Evolutionary conservation across 208 protist genomes (phyloP).

Genomic region (Porcisia hertigi): DNA sequence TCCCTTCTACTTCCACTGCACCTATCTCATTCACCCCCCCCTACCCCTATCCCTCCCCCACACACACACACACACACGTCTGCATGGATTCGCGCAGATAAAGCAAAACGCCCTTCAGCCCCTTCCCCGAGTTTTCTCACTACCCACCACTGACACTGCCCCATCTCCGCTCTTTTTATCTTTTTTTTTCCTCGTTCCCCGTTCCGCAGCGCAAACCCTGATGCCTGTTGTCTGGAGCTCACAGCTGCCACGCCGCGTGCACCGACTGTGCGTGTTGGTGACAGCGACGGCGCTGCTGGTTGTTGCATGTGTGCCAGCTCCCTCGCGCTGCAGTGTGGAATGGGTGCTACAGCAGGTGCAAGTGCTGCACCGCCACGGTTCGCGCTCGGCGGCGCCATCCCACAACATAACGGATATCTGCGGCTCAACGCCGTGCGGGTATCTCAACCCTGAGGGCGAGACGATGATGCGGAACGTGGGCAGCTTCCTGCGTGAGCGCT

Average conservation of each 20-base stretch:
- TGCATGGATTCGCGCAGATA: not conserved
- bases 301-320: slow-evolving; percentile 12
- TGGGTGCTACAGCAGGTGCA: slow-evolving; percentile 33
- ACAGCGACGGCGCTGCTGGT: slow-evolving; percentile 13
- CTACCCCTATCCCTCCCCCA: no score
- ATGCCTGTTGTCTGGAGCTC: not conserved
- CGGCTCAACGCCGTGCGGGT: slow-evolving; percentile 37
- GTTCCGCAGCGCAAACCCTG: not conserved
- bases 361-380: slow-evolving; percentile 55
- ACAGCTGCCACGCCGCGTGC: slow-evolving; percentile 12
- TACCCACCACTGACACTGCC: not conserved
- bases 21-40: no score
- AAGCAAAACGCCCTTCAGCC: not conserved
- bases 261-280: slow-evolving; percentile 6
- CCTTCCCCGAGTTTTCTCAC: no score
- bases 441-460: slow-evolving; percentile 40
- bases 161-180: not conserved
- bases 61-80: not conserved
- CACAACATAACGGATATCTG: slow-evolving; percentile 39
- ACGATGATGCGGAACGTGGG: slow-evolving; percentile 44
- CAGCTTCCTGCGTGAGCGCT: slow-evolving; percentile 37
- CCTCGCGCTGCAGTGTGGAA: slow-evolving; percentile 10
- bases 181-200: not conserved
- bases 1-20: no score
- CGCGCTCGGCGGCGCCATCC: slow-evolving; percentile 20